Evolutionary conservation across 1,284 basidiomycete species (phyloP), one percentile per base, ranked within the genome.

Genomic region (Malassezia equina): DNA sequence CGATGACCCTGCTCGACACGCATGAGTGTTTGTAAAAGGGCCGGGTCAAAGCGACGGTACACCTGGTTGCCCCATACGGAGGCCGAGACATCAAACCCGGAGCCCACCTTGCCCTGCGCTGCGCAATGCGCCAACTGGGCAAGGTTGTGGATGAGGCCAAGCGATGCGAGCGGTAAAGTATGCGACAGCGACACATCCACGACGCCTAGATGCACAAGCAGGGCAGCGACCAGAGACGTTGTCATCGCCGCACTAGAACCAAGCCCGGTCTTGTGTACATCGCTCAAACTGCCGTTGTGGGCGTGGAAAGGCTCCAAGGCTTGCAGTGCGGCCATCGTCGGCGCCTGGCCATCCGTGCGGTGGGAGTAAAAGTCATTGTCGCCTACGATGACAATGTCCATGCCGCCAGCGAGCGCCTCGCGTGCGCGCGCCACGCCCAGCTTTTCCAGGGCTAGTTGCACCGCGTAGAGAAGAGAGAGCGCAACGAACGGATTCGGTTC

Each of bases 291-390:
- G 32, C 62, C 62, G 12, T 52, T 50, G 28, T 65, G 67, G 3
- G 84, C 83, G 47, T 83, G 81, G 19, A 89, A 86, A 19, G 81
- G 80, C 31, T 79, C 79, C 76, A 98, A 77, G 72, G 45, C 83
- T 72, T 4, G 80, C 81, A 55, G 58, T 23, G 59, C 53, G 19
- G 36, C 36, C 17, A 58, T 47, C 25, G 66, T 61, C 24, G 63
- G 61, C 40, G 60, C 61, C 54, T 63, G 57, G 39, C 65, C 63
- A 34, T 88, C 84, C 52, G 84, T 82, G 54, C 85, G 80, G 71
- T 98, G 93, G 2, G 90, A 94, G 77, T 98, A 98, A 68, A 96
- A 98, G 75, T 96, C 94, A 70, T 98, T 98, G 76, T 90, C 89
- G 5, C 88, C 94, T 19, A 85, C 82, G 53, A 96, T 87, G 28